Evolutionary conservation across 2,329 filamentous ascomycete genomes (phyloP).

Genomic region (Ophiocordyceps camponoti-leonardi): DNA sequence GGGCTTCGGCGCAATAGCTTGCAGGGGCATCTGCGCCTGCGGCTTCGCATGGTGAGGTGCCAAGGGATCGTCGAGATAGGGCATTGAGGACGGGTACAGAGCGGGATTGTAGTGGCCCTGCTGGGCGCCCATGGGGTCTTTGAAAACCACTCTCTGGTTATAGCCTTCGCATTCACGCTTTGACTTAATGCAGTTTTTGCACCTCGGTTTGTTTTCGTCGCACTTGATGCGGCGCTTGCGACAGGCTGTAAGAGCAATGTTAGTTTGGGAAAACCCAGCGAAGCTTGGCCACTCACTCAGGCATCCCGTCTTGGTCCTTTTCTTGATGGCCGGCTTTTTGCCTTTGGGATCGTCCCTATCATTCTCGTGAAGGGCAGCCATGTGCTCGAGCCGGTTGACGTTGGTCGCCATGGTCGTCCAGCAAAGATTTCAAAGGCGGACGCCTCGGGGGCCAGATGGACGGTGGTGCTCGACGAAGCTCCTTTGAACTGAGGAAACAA

Average conservation of each 20-base stretch:
- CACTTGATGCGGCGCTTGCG: slow-evolving; percentile 93
- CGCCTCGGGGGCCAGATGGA: neutral
- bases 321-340: slow-evolving; percentile 35
- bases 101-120: slow-evolving; percentile 26
- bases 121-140: slow-evolving; percentile 34
- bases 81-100: slow-evolving; percentile 24
- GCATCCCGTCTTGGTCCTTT: slow-evolving; percentile 83
- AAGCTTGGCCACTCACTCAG: slow-evolving; percentile 48
- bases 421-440: neutral
- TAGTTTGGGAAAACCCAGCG: neutral
- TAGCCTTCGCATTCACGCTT: slow-evolving; percentile 75
- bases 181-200: slow-evolving; percentile 73
- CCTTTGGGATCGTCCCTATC: slow-evolving; percentile 23
- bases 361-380: slow-evolving; percentile 15
- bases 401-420: slow-evolving; percentile 2
- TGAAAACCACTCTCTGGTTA: slow-evolving; percentile 66
- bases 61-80: slow-evolving; percentile 9
- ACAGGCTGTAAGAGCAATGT: slow-evolving; percentile 43
- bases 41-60: slow-evolving; percentile 18
- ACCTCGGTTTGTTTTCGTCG: slow-evolving; percentile 72
- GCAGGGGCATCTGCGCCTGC: slow-evolving; percentile 19
- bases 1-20: slow-evolving; percentile 34
- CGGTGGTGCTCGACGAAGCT: neutral
- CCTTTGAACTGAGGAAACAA: neutral
- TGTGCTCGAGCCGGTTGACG: slow-evolving; percentile 9